A percentile compares a stretch with the other conserved stretches of the same genome.
These are phyloP conservation scores for Camellia granthamiana DNA, from an alignment of 148 eudicot genomes.

Conservation along the genomic window DNA sequence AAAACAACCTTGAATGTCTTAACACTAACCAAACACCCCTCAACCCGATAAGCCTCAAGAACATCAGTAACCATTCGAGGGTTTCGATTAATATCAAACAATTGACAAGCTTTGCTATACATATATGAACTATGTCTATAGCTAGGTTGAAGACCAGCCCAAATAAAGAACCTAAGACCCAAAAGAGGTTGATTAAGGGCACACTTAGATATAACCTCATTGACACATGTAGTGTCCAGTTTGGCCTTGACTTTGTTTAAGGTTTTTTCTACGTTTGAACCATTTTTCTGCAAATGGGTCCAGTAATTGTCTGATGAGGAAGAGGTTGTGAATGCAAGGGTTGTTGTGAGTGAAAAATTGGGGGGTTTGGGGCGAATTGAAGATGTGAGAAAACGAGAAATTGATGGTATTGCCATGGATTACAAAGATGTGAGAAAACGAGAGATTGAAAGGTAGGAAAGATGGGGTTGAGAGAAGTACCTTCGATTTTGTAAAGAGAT, in stretches of 20 bases:
- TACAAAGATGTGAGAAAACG: background rate
- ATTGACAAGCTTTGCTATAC: constrained; percentile 57
- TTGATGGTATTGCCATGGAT: constrained; percentile 28
- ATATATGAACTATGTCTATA: constrained; percentile 55
- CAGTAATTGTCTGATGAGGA: constrained; percentile 41
- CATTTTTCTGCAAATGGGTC: constrained; percentile 41
- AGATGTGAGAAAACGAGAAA: constrained; percentile 26
- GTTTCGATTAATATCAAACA: constrained; percentile 42
- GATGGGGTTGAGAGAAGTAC: background rate
- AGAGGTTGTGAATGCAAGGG: constrained; percentile 15
- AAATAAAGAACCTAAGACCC: constrained; percentile 81
- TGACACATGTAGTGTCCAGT: constrained; percentile 47
- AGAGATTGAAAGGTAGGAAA: background rate
- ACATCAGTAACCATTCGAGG: constrained; percentile 40
- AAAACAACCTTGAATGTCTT: constrained; percentile 63
- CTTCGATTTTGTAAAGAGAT: background rate
- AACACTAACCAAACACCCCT: constrained; percentile 43
- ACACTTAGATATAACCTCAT: constrained; percentile 50
- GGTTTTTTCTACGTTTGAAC: constrained; percentile 52
- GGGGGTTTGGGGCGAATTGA: constrained; percentile 21
- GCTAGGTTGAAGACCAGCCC: constrained; percentile 64
- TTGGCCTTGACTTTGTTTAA: constrained; percentile 37
- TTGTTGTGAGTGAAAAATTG: constrained; percentile 15
- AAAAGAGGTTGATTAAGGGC: constrained; percentile 41
- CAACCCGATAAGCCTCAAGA: constrained; percentile 50